Percentiles rank a stretch among this genome's conserved stretches.
These are phyloP conservation scores for Cylindrodendrum hubeiense DNA, from an alignment of 2,329 filamentous ascomycete species.

Conservation along the genomic window DNA sequence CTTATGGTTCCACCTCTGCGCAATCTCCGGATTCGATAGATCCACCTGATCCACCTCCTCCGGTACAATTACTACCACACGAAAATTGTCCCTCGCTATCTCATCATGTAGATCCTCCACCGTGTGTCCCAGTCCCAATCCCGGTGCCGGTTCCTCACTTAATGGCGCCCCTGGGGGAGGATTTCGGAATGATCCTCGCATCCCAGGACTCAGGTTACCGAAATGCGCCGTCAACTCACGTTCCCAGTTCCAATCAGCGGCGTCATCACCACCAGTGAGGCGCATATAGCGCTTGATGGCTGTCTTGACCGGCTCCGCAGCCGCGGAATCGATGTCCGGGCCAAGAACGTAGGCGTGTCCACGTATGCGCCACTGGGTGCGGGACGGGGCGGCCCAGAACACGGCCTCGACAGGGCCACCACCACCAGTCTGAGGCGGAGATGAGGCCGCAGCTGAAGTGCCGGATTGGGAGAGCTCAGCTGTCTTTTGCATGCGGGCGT, in stretches of 20 bases:
- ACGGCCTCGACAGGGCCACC: conserved; percentile 84
- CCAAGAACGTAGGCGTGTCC: conserved; percentile 83
- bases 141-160: conserved; percentile 59
- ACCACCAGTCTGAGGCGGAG: conserved; percentile 62
- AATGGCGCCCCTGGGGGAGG: conserved; percentile 76
- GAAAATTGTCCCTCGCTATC: conserved; percentile 80
- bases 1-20: conserved; percentile 76
- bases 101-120: conserved; percentile 78
- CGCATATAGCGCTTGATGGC: conserved; percentile 75
- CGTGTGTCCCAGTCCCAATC: conserved; percentile 68
- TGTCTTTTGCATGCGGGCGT: conserved; percentile 88
- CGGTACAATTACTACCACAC: conserved; percentile 85
- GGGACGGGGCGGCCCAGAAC: conserved; percentile 80
- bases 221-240: conserved; percentile 89
- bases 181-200: conserved; percentile 83
- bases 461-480: conserved; percentile 70
- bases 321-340: conserved; percentile 68
- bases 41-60: conserved; percentile 82
- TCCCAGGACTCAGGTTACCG: conserved; percentile 85
- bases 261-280: conserved; percentile 43
- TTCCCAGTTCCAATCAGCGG: conserved; percentile 78
- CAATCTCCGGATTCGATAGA: conserved; percentile 73
- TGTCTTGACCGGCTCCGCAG: conserved; percentile 64
- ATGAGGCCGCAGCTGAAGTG: conserved; percentile 46
- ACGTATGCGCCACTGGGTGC: conserved; percentile 87